Evolutionary conservation across 1,284 basidiomycete species (phyloP).

Genomic region (Thecaphora frezii): DNA sequence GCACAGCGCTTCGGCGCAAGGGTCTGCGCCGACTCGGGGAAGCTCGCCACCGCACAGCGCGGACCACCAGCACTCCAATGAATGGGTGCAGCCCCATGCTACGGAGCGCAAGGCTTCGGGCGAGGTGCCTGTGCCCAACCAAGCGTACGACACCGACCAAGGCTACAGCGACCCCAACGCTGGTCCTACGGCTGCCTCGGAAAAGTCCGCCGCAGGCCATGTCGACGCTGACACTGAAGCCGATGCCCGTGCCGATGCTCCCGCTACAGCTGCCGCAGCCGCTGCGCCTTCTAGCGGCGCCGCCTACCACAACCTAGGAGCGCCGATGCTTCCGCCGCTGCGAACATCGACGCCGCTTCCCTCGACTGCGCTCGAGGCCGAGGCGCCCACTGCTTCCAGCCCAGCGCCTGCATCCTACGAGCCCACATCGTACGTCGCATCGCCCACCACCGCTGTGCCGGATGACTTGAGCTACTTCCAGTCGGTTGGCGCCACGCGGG

Average conservation of each 20-base stretch:
- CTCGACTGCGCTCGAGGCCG: conserved; percentile 3
- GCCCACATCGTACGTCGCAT: conserved; percentile 1
- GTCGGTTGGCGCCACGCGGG: conserved; percentile 43
- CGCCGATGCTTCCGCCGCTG: conserved; percentile 37
- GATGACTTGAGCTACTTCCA: conserved; percentile 45
- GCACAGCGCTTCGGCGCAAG: conserved; percentile 11
- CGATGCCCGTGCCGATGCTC: neutral
- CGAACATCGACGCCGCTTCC: conserved; percentile 32
- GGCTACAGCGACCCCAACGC: neutral
- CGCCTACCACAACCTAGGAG: conserved; percentile 7
- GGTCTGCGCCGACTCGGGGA: no score
- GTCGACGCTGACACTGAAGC: conserved; percentile 4
- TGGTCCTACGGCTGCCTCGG: no score
- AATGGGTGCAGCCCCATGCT: neutral
- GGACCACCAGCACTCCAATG: neutral
- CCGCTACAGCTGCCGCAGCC: neutral
- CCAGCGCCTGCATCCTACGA: neutral
- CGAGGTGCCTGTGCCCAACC: neutral
- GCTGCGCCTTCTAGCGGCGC: no score
- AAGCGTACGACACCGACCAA: neutral
- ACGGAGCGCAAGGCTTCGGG: neutral
- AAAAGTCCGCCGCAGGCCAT: no score
- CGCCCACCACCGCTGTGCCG: conserved; percentile 10
- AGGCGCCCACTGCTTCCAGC: neutral
- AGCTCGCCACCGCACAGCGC: neutral